These are phyloP conservation scores for Flaveria floridana DNA, from an alignment of 140 eudicot species.

Conservation along the genomic window DNA sequence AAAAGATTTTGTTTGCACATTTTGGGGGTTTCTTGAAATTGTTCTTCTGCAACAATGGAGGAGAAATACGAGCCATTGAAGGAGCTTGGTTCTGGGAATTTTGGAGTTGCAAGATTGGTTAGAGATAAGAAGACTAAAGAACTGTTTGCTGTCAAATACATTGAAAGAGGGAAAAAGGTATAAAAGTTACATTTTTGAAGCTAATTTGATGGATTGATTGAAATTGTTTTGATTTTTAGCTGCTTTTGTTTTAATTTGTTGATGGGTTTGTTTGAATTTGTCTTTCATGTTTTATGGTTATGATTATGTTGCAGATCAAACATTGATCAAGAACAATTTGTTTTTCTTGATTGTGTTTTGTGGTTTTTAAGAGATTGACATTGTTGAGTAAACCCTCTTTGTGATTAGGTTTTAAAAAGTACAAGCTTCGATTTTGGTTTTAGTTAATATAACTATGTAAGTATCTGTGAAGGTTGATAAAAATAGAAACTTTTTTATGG, in stretches of 20 bases:
- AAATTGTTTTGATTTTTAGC: background rate
- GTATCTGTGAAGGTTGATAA: slow-evolving; percentile 19
- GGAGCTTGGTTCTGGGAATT: slow-evolving; percentile 74
- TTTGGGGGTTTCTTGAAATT: slow-evolving; percentile 24
- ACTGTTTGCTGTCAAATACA: slow-evolving; percentile 68
- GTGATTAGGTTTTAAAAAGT: background rate
- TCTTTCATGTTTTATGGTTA: slow-evolving; percentile 10
- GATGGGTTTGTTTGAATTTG: slow-evolving; percentile 24
- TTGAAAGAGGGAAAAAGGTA: slow-evolving; percentile 78
- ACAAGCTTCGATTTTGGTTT: slow-evolving; percentile 16
- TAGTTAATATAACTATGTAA: background rate
- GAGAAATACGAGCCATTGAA: slow-evolving; percentile 68
- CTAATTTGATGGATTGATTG: slow-evolving; percentile 17
- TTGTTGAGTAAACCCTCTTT: slow-evolving; percentile 26
- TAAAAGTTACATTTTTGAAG: background rate
- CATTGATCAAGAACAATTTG: slow-evolving; percentile 6
- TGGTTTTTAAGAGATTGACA: slow-evolving; percentile 17
- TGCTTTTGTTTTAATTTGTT: slow-evolving; percentile 6
- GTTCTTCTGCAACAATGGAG: slow-evolving; percentile 46
- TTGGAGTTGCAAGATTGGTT: slow-evolving; percentile 70
- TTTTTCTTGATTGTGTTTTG: slow-evolving; percentile 23
- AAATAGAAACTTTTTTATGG: slow-evolving; percentile 18
- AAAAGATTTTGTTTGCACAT: slow-evolving; percentile 39
- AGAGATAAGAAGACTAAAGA: slow-evolving; percentile 63
- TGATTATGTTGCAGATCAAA: slow-evolving; percentile 8